Base-by-base conservation (phyloP, 352 stramenopile genomes). In the Phytopythium chamaehyphon region DNA sequence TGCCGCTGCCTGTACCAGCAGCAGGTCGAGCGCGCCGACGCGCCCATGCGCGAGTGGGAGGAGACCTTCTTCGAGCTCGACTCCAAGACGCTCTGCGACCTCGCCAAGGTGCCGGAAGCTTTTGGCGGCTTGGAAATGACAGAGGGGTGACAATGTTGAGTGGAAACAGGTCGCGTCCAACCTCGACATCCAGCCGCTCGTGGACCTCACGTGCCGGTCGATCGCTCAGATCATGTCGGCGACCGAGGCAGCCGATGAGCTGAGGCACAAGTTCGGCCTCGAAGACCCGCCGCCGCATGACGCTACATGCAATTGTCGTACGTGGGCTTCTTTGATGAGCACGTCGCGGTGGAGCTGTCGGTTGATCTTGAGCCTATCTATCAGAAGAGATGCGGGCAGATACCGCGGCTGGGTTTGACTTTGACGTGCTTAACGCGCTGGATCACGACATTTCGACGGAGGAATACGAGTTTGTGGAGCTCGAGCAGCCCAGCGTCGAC, bases 191-290 rank as follows among this genome's bases (percentile, higher is more conserved):
- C 81, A 91, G 51, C 81, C 81, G 7, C 66, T 91, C 1, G 79
- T 91, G 45, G 81, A 91, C 47, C 68, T 90, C 11, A 91, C 81
- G 14, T 91, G 81, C 54, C 76, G 78, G 1, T 89, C 81, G 11
- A 91, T 91, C 55, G 76, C 81, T 11, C 78, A 90, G 60, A 91
- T 91, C 54, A 91, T 91, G 81, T 91, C 81, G 12, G 79, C 78
- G 33, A 90, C 78, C 15, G 82, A 85, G 26, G 81, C 83, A 9
- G 77, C 81, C 0, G 73, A 90, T 40, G 77, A 91, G 40, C 68
- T 91, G 50, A 62, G 81, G 40, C 79, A 88, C 42, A 89, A 91
- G 35, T 91, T 91, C 58, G 78, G 76, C 0, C 52, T 91, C n/a
- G 70, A 89, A 40, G 77, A 89, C 23, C 55, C 66, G 7, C 60